These are phyloP conservation scores for Asterochloris sp. DNA, from an alignment of 139 green algal species.

Conservation along the genomic window DNA sequence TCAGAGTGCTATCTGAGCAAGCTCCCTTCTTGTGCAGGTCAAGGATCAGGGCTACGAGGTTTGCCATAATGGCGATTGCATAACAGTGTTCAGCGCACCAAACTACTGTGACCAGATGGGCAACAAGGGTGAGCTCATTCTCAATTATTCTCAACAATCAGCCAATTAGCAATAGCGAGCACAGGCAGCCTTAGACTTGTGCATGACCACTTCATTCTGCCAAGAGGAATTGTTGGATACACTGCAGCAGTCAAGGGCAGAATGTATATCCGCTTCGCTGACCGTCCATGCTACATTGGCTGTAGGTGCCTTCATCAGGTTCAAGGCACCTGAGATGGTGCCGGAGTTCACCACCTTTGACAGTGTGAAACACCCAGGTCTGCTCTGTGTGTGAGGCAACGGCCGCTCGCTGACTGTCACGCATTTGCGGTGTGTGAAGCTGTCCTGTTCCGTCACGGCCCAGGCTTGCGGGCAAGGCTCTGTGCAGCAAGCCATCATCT, in stretches of 20 bases:
- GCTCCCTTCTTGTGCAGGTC: slow-evolving; percentile 49
- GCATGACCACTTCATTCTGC: not conserved
- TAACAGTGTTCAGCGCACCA: slow-evolving; percentile 95
- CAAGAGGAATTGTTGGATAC: not conserved
- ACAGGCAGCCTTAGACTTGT: not conserved
- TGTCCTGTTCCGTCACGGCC: too few relatives aligned
- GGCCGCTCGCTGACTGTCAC: too few relatives aligned
- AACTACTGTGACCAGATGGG: slow-evolving; percentile 93
- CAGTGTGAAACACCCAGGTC: slow-evolving; percentile 75
- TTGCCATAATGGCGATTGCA: slow-evolving; percentile 80
- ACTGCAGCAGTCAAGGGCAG: not conserved
- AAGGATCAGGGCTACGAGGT: slow-evolving; percentile 96
- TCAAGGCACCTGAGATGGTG: slow-evolving; percentile 87
- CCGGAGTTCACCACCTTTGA: slow-evolving; percentile 92
- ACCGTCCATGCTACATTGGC: slow-evolving; percentile 35
- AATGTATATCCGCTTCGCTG: not conserved
- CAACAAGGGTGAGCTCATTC: not conserved
- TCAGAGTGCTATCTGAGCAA: too few relatives aligned
- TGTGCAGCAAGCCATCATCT: too few relatives aligned
- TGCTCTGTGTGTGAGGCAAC: slow-evolving; percentile 49
- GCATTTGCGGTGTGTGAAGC: too few relatives aligned
- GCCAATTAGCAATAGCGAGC: not conserved
- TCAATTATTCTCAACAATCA: not conserved
- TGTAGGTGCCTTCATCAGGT: slow-evolving; percentile 81
- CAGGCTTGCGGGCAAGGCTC: too few relatives aligned